These are phyloP conservation scores for Leishmania martiniquensis DNA, from an alignment of 208 protist species.

Conservation along the genomic window DNA sequence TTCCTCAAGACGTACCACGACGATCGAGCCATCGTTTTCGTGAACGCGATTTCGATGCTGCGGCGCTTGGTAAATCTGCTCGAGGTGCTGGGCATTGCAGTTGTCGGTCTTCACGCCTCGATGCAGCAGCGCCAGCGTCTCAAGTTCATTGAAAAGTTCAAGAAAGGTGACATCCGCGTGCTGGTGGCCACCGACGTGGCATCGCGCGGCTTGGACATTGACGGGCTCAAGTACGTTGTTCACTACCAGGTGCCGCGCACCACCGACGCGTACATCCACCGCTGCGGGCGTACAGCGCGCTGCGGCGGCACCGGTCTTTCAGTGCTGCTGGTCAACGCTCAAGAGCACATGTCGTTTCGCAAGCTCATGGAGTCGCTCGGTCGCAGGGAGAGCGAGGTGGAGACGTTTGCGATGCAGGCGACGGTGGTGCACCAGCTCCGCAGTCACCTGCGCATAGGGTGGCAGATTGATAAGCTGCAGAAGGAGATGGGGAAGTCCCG, in stretches of 20 bases:
- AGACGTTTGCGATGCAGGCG: conserved; percentile 82
- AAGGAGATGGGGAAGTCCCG: conserved; percentile 83
- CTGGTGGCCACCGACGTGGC: conserved; percentile 95
- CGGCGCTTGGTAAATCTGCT: conserved; percentile 94
- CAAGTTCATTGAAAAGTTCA: conserved; percentile 97
- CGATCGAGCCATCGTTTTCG: conserved; percentile 94
- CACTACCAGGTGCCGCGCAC: conserved; percentile 97
- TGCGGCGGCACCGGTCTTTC: conserved; percentile 84
- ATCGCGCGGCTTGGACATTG: conserved; percentile 95
- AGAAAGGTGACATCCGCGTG: conserved; percentile 64
- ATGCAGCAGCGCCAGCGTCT: conserved; percentile 98
- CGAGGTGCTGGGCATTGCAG: conserved; percentile 82
- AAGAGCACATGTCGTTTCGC: conserved; percentile 87
- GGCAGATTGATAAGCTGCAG: conserved; percentile 90
- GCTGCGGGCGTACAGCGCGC: conserved; percentile 96
- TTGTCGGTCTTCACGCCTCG: conserved; percentile 92
- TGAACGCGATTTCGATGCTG: conserved; percentile 95
- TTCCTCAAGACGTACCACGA: conserved; percentile 89
- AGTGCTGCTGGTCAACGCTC: conserved; percentile 82
- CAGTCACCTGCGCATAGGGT: conserved; percentile 68
- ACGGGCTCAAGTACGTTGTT: conserved; percentile 95
- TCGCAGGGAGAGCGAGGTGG: conserved; percentile 60
- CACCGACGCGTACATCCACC: conserved; percentile 97
- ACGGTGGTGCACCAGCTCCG: conserved; percentile 84
- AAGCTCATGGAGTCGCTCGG: conserved; percentile 85